Base-by-base conservation (phyloP, 139 green algal species). In the Ostreobium quekettii region DNA sequence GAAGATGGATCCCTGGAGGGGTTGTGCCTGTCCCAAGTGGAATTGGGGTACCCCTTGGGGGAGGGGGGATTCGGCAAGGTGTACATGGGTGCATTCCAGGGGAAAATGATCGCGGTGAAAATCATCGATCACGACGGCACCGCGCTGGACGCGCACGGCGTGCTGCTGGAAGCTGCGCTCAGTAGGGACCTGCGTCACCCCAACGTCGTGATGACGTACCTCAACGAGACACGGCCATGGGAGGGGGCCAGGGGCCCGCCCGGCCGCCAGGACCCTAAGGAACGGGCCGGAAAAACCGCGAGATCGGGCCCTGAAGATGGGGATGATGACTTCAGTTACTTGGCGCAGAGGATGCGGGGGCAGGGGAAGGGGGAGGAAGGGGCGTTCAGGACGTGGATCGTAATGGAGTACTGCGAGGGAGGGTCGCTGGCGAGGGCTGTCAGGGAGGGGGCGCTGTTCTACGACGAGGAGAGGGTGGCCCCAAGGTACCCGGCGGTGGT, bases 271-370 rank as follows among this genome's bases (percentile, higher is more conserved):
- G n/a, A n/a, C n/a, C n/a, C n/a, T n/a, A n/a, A n/a, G n/a, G n/a
- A n/a, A n/a, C n/a, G n/a, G n/a, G n/a, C n/a, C n/a, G n/a, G n/a
- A n/a, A n/a, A n/a, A n/a, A n/a, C n/a, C n/a, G n/a, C n/a, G n/a
- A n/a, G n/a, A n/a, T n/a, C n/a, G n/a, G n/a, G n/a, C n/a, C n/a
- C n/a, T n/a, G n/a, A n/a, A n/a, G n/a, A n/a, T n/a, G n/a, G n/a
- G n/a, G n/a, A n/a, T n/a, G 61, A 68, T 29, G 61, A 68, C 5
- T 68, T 68, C 61, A 68, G 61, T n/a, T 68, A 68, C 31, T 57
- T 68, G 4, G 61, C 61, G 7, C 11, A 38, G 28, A 7, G n/a
- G 11, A 56, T 68, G 61, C 37, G 61, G 6, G 47, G 8, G n/a
- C n/a, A n/a, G n/a, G n/a, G n/a, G n/a, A n/a, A n/a, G n/a, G n/a